phyloP scores from a whole-genome alignment of 2,329 filamentous ascomycete genomes.

The Paecilomyces sp. region DNA sequence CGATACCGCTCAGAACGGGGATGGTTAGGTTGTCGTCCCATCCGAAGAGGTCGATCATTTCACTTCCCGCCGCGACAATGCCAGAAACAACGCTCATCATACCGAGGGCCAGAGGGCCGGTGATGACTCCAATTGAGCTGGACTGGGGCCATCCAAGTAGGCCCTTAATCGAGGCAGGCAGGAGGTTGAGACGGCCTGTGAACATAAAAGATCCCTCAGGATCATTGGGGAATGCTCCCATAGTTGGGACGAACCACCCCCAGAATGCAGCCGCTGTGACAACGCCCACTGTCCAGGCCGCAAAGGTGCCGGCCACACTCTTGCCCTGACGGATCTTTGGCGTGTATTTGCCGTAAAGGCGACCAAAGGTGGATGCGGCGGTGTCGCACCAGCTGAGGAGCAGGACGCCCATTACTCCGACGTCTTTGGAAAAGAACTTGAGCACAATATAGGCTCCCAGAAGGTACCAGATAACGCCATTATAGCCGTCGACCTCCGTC shows the following conservation, averaged over 20 bases:
- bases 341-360: slow-evolving; percentile 83
- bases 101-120: slow-evolving; percentile 65
- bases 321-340: slow-evolving; percentile 79
- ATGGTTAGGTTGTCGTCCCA: slow-evolving; percentile 99
- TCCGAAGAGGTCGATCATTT: slow-evolving; percentile 83
- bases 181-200: slow-evolving; percentile 59
- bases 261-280: slow-evolving; percentile 79
- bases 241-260: slow-evolving; percentile 69
- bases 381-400: slow-evolving; percentile 97
- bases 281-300: slow-evolving; percentile 78
- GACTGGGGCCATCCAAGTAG: slow-evolving; percentile 54
- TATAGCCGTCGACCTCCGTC: slow-evolving; percentile 88
- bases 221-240: slow-evolving; percentile 62
- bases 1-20: slow-evolving; percentile 79
- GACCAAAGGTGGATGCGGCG: slow-evolving; percentile 87
- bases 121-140: slow-evolving; percentile 50
- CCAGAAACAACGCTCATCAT: slow-evolving; percentile 82
- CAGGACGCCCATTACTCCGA: slow-evolving; percentile 81
- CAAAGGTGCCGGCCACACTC: slow-evolving; percentile 80
- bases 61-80: slow-evolving; percentile 79
- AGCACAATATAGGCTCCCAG: slow-evolving; percentile 83
- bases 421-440: slow-evolving; percentile 83
- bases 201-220: slow-evolving; percentile 71
- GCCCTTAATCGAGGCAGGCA: slow-evolving; percentile 56
- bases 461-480: slow-evolving; percentile 95